Percentiles rank a stretch among this genome's conserved stretches.
phyloP scores from a whole-genome alignment of 2,329 filamentous ascomycete genomes.

The Penicillium sp. region DNA sequence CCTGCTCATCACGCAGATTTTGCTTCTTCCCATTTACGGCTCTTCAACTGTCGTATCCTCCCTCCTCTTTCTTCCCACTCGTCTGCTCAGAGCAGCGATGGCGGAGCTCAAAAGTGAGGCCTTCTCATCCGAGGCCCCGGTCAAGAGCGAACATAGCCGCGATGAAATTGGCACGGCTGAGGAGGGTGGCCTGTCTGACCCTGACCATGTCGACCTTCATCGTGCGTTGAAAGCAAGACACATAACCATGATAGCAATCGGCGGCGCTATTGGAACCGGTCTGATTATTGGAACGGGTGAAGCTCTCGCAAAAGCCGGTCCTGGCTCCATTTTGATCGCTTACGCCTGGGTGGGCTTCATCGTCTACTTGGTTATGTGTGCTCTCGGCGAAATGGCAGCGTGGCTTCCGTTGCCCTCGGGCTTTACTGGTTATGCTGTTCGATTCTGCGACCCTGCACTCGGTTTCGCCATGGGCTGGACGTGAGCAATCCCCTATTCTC shows the following conservation, averaged over 20 bases:
- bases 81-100: background rate
- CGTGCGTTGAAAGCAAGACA: slow-evolving; percentile 41
- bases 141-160: slow-evolving; percentile 18
- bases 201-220: slow-evolving; percentile 34
- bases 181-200: slow-evolving; percentile 23
- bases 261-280: slow-evolving; percentile 42
- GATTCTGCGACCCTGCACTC: slow-evolving; percentile 74
- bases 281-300: slow-evolving; percentile 40
- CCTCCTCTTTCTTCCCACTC: background rate
- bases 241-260: slow-evolving; percentile 44
- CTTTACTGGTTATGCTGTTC: slow-evolving; percentile 73
- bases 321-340: slow-evolving; percentile 42
- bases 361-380: slow-evolving; percentile 76
- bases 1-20: background rate
- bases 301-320: slow-evolving; percentile 36
- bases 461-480: slow-evolving; percentile 73
- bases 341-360: slow-evolving; percentile 48
- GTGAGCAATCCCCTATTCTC: slow-evolving; percentile 37
- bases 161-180: slow-evolving; percentile 18
- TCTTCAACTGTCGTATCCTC: background rate
- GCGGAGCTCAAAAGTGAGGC: slow-evolving; percentile 19
- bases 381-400: slow-evolving; percentile 76
- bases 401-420: slow-evolving; percentile 74
- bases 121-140: slow-evolving; percentile 14
- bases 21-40: no score